Conservation (phyloP, 108 stramenopile genomes). For the Skeletonema potamos region DNA sequence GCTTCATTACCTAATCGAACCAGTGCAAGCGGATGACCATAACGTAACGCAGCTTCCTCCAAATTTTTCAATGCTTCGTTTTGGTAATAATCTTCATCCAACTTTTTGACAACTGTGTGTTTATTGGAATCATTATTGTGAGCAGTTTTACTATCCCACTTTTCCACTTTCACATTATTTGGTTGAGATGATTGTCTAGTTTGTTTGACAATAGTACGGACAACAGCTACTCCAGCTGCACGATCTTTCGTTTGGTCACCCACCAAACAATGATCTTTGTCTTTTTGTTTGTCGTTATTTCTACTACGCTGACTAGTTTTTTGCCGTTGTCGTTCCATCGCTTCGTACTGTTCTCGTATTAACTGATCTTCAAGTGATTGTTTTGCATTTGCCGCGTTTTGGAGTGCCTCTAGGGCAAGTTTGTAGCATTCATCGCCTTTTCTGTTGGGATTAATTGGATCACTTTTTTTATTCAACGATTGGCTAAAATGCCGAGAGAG, state of each 20-base stretch:
- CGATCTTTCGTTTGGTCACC: slow-evolving; percentile 22
- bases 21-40: slow-evolving; percentile 60
- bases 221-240: slow-evolving; percentile 60
- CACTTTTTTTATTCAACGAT: not conserved
- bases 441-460: not conserved
- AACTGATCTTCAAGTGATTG: slow-evolving; percentile 34
- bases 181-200: slow-evolving; percentile 24
- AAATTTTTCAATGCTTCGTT: slow-evolving; percentile 35
- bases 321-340: slow-evolving; percentile 43
- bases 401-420: slow-evolving; percentile 48
- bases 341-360: slow-evolving; percentile 56
- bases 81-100: slow-evolving; percentile 30
- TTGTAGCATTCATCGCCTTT: slow-evolving; percentile 44
- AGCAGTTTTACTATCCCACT: slow-evolving; percentile 13
- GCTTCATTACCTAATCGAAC: slow-evolving; percentile 64
- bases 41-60: slow-evolving; percentile 60
- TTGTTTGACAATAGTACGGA: slow-evolving; percentile 69
- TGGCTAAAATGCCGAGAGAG: not conserved
- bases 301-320: slow-evolving; percentile 15
- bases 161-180: slow-evolving; percentile 8
- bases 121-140: not conserved
- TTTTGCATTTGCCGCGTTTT: slow-evolving; percentile 31
- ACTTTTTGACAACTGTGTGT: not conserved
- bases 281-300: not conserved
- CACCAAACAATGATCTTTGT: not conserved